A percentile compares a stretch with the other conserved stretches of the same genome.
Conservation (phyloP, 2,329 filamentous ascomycete species). For the Xylariaceae sp. region DNA sequence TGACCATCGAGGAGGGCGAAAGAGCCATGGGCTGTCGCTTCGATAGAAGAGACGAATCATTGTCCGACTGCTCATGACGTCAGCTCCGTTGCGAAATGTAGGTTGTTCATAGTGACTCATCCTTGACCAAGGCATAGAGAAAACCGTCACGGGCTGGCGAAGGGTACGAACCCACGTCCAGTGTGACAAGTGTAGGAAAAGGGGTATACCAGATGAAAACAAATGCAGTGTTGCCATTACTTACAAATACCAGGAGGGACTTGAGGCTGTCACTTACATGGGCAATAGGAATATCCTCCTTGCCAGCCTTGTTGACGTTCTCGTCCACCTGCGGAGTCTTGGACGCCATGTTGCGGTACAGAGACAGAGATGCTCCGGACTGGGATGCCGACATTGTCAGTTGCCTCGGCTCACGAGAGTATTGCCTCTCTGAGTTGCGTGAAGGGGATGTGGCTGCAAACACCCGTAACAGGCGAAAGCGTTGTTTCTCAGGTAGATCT, state of each 20-base stretch:
- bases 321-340: conserved; percentile 34
- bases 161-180: neutral
- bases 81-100: too few species aligned
- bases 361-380: conserved; percentile 38
- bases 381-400: conserved; percentile 35
- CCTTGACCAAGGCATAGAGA: neutral
- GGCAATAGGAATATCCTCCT: conserved; percentile 31
- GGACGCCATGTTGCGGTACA: conserved; percentile 32
- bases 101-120: neutral
- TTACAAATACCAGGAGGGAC: conserved; percentile 29
- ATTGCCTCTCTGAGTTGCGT: too few species aligned
- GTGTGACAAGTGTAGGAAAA: neutral
- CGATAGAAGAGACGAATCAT: conserved; percentile 5
- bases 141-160: neutral
- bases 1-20: conserved; percentile 51
- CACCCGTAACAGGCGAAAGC: conserved; percentile 7
- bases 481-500: conserved; percentile 9
- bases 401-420: neutral
- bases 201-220: neutral
- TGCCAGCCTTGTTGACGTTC: conserved; percentile 33
- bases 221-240: conserved; percentile 17
- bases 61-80: too few species aligned
- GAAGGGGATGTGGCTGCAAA: neutral
- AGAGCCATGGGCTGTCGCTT: conserved; percentile 47
- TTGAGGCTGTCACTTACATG: conserved; percentile 31